Percentiles rank a stretch among this genome's conserved stretches.
Conservation (phyloP, 495 filamentous ascomycete species). For the Penicillium roqueforti region DNA sequence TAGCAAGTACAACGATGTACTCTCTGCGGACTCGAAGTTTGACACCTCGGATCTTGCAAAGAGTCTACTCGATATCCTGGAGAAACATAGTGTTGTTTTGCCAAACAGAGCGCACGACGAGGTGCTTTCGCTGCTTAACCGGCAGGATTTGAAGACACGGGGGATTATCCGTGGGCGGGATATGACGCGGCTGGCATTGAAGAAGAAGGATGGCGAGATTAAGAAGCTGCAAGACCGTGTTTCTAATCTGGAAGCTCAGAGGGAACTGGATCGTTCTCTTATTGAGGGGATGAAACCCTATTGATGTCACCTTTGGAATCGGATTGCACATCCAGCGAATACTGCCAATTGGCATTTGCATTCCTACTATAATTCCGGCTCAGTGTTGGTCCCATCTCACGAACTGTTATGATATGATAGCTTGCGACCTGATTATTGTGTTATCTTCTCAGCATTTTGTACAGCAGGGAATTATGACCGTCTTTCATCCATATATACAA, state of each 20-base stretch:
- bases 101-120: conserved; percentile 36
- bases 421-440: background rate
- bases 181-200: conserved; percentile 54
- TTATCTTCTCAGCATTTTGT: background rate
- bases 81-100: conserved; percentile 43
- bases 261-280: conserved; percentile 42
- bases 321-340: too few species aligned
- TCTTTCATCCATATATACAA: background rate
- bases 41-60: conserved; percentile 48
- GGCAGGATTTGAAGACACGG: conserved; percentile 50
- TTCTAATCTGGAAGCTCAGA: conserved; percentile 28
- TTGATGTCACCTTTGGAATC: background rate
- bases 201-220: conserved; percentile 58
- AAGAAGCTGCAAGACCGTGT: conserved; percentile 50
- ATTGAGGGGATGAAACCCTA: conserved; percentile 17
- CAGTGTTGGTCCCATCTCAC: background rate
- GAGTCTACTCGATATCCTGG: conserved; percentile 49
- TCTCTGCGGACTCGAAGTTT: conserved; percentile 19
- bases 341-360: background rate
- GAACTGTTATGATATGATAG: conserved; percentile 5
- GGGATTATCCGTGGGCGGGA: conserved; percentile 62
- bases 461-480: background rate
- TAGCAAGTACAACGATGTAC: conserved; percentile 38
- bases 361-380: background rate
- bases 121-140: conserved; percentile 48